Base-by-base conservation (phyloP, 257 asterid genomes). In the Penstemon eatonii region DNA sequence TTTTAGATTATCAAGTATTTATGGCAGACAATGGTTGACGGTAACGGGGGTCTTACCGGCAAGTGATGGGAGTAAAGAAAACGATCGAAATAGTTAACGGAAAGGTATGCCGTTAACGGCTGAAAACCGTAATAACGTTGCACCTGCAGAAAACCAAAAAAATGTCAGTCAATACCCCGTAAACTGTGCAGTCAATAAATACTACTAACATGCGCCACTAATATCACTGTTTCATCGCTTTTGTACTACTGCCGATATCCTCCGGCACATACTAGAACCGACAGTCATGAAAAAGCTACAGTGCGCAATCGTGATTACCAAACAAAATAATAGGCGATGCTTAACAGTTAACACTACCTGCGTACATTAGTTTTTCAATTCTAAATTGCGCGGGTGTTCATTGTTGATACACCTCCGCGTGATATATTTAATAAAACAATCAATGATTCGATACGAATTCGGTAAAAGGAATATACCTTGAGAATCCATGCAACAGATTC, bases 81-180 rank as follows among this genome's bases (percentile, higher is more conserved):
- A 65, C 99, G 96, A 70, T 93, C 99, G 0, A 93, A 73, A 79
- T 93, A 93, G 74, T 63, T 88, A 74, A 90, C 92, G 77, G 99
- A 75, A 71, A 93, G 96, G 80, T 79, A 93, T 80, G 89, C 94
- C 87, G 99, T 93, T 69, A 88, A 66, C 36, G 99, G 86, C 83
- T 88, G 95, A 55, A 93, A 93, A 56, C 96, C 86, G 78, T 90
- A 87, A 69, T 81, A 82, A 60, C 90, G 95, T 49, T 85, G 94
- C 67, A 88, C 99, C 98, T 93, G 89, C 87, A 70, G 38, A 38
- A 60, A 70, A 68, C 67, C 44, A 52, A 62, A 51, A 68, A 50
- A 42, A 11, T 56, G 13, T 65, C 33, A 25, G 54, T 74, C 70
- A 71, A 25, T 25, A 51, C 80, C 63, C 68, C 79, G 45, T 39